phyloP scores from a whole-genome alignment of 2,329 filamentous ascomycete species.

The Penicillium glabrum region DNA sequence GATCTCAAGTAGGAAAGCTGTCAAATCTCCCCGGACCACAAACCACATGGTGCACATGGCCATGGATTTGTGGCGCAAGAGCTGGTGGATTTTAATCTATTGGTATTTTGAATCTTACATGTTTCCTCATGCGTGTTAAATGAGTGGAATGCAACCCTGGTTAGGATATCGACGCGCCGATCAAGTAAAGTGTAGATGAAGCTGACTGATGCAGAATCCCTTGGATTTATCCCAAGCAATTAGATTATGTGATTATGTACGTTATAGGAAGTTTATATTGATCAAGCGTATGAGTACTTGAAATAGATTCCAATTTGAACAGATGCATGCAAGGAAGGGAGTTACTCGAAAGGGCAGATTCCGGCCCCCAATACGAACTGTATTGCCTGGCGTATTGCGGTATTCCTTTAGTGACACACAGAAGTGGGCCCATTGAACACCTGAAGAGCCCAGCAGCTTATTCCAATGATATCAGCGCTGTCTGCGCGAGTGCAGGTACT shows the following conservation, averaged over 20 bases:
- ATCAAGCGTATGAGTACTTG: background rate
- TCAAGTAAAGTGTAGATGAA: background rate
- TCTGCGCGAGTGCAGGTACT: background rate
- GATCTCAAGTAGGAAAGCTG: background rate
- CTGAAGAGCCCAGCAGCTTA: background rate
- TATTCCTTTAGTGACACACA: background rate
- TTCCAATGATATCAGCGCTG: constrained; percentile 3
- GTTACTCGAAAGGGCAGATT: background rate
- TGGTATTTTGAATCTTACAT: background rate
- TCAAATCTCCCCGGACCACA: background rate
- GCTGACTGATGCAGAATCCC: background rate
- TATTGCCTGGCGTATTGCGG: background rate
- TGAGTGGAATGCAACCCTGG: background rate
- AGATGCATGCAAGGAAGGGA: background rate
- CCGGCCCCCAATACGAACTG: background rate
- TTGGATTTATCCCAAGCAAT: background rate
- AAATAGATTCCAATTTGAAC: background rate
- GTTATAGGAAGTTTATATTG: background rate
- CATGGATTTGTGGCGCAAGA: background rate
- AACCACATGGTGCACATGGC: background rate
- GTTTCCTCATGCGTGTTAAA: background rate
- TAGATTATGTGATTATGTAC: background rate
- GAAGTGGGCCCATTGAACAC: background rate
- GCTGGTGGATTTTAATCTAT: background rate
- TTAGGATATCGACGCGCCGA: background rate